phyloP scores from a whole-genome alignment of 176 grass and related monocot genomes.

The Dendrocalamus sinicus region DNA sequence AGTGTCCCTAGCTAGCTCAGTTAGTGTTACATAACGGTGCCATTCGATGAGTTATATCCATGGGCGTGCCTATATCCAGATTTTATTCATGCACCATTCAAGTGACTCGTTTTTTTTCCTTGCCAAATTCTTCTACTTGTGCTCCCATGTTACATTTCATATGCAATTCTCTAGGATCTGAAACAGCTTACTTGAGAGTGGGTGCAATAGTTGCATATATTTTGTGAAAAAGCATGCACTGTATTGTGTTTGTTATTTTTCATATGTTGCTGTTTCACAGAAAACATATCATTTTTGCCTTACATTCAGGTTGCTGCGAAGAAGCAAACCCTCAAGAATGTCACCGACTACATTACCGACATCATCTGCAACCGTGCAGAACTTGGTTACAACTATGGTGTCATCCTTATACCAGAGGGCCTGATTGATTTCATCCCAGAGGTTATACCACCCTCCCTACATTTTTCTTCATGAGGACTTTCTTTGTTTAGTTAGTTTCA shows the following conservation, averaged over 20 bases:
- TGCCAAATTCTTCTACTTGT: background rate
- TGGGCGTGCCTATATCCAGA: background rate
- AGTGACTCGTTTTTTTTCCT: background rate
- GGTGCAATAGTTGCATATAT: background rate
- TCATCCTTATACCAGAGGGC: conserved; percentile 96
- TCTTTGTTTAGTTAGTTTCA: background rate
- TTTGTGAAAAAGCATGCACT: background rate
- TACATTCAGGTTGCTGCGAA: conserved; percentile 68
- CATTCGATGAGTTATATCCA: background rate
- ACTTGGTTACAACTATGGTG: conserved; percentile 95
- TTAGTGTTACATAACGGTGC: background rate
- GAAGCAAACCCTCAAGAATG: conserved; percentile 90
- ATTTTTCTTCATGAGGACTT: background rate
- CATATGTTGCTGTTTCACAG: background rate
- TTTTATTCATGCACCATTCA: background rate
- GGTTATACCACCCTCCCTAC: conserved; percentile 44
- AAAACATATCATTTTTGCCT: background rate
- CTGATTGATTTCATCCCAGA: conserved; percentile 98
- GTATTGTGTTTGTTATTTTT: background rate
- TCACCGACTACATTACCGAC: conserved; percentile 91
- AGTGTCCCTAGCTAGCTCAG: background rate
- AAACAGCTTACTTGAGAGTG: background rate
- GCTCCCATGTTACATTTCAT: background rate
- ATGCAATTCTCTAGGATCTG: background rate
- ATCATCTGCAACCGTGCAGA: conserved; percentile 85